Percentiles rank a stretch among this genome's conserved stretches.
Evolutionary conservation across 2,329 filamentous ascomycete genomes (phyloP).

Genomic region (Mycosphaerella sp.): DNA sequence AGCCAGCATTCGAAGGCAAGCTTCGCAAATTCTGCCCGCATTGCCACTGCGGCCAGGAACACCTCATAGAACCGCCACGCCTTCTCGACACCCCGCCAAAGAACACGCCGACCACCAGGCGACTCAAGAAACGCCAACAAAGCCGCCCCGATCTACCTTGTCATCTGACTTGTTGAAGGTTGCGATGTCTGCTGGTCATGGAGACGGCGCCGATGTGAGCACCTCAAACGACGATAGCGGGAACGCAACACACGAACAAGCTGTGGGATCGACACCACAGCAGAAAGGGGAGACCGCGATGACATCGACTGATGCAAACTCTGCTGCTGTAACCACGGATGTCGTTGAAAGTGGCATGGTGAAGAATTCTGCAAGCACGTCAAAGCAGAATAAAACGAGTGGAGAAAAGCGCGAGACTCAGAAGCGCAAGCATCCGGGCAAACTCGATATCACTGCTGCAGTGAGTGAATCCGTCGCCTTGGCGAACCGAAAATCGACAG

Average conservation of each 20-base stretch:
- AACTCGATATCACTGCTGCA: constrained; percentile 43
- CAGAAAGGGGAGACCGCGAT: background rate
- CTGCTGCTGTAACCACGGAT: background rate
- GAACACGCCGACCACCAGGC: constrained; percentile 15
- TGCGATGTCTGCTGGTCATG: constrained; percentile 4
- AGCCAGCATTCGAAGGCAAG: constrained; percentile 30
- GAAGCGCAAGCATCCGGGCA: constrained; percentile 40
- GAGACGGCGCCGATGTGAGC: background rate
- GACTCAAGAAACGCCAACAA: constrained; percentile 22
- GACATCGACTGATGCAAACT: background rate
- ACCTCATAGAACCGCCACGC: constrained; percentile 30
- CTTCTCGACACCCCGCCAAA: constrained; percentile 23
- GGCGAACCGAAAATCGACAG: background rate
- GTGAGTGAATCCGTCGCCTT: constrained; percentile 22
- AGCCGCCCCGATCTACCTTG: constrained; percentile 11
- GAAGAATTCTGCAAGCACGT: constrained; percentile 6
- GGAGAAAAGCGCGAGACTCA: constrained; percentile 19
- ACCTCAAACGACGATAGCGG: background rate
- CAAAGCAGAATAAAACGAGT: constrained; percentile 18
- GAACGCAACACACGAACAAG: background rate
- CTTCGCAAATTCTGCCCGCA: constrained; percentile 33
- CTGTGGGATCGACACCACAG: background rate
- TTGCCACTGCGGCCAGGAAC: constrained; percentile 39
- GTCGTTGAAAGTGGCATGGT: background rate
- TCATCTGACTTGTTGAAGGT: constrained; percentile 18